phyloP scores from a whole-genome alignment of 306 rosid species.

The Vigna trinervia region DNA sequence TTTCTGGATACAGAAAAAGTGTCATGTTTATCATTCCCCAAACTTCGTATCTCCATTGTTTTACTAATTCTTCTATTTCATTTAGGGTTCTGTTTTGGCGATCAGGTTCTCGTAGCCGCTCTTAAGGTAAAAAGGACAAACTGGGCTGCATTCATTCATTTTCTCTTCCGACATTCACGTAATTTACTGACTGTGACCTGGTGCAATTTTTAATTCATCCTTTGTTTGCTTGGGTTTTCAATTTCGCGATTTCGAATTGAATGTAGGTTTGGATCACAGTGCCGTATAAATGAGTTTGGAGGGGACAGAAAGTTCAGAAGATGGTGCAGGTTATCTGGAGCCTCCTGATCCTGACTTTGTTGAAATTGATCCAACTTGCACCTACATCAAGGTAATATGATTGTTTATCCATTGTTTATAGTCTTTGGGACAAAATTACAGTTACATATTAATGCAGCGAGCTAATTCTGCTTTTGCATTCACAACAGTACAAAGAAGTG shows the following conservation, averaged over 20 bases:
- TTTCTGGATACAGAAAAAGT: too few species aligned
- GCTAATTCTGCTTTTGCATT: conserved; percentile 14
- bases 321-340: background rate
- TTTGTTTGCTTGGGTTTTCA: background rate
- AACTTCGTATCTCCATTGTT: background rate
- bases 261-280: conserved; percentile 1
- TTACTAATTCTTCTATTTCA: background rate
- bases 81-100: conserved; percentile 21
- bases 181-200: background rate
- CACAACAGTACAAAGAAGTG: background rate
- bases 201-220: conserved; percentile 19
- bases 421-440: background rate
- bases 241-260: background rate
- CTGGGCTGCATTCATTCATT: background rate
- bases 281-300: background rate
- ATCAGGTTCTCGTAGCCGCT: background rate
- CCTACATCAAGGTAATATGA: background rate
- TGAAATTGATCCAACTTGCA: conserved; percentile 9
- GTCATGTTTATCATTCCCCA: too few species aligned
- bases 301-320: background rate
- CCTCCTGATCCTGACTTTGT: conserved; percentile 14
- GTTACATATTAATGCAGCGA: background rate
- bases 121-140: conserved; percentile 18
- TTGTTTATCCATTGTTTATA: background rate
- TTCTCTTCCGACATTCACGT: background rate